Evolutionary conservation across 2,329 filamentous ascomycete genomes (phyloP), one percentile per base, ranked within the genome.

Genomic region (Phyllosticta citriasiana): DNA sequence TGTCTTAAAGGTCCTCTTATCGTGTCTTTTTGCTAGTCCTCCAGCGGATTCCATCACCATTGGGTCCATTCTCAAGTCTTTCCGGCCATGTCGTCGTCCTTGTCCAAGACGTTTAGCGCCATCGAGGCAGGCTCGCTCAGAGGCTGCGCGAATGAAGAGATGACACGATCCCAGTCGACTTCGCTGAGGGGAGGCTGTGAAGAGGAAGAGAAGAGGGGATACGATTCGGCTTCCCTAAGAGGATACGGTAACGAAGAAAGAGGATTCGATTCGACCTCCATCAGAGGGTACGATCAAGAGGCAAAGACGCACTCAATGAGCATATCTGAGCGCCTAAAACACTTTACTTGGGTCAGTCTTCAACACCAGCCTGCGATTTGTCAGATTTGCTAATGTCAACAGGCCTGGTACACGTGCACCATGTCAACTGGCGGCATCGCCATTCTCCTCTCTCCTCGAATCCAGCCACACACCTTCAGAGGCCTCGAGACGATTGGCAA

Each of bases 401-500:
- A 77, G 76, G 77, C 76, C 12, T 77, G 76, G 68, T 79, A 77
- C 65, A 78, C 76, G 0, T 67, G 76, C 57, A 77, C 78, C 6
- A 80, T 80, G 77, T 71, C 73, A 19, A 80, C 78, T 0, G 78
- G 78, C 25, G 78, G 77, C 53, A 68, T 80, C n/a, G 71, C 76
- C 9, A 72, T 78, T 2, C 68, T 79, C 7, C 71, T 80, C 35
- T 53, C 50, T 1, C 50, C 50, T 16, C 67, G 73, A 3, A 69
- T 75, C 30, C 71, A 76, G 55, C 78, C 77, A 0, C 77, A 77
- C 62, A 63, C 66, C 1, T 84, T 83, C 64, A 66, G 67, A 0
- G 80, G 80, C 22, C 75, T 84, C 12, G 72, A 76, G 61, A 76
- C 74, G 7, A 79, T 83, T 57, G 81, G 80, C 30, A 78, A 79